Percentiles rank a stretch among this genome's conserved stretches.
Evolutionary conservation across 805 yeast genomes (phyloP).

Genomic region (Nakazawaea holstii): DNA sequence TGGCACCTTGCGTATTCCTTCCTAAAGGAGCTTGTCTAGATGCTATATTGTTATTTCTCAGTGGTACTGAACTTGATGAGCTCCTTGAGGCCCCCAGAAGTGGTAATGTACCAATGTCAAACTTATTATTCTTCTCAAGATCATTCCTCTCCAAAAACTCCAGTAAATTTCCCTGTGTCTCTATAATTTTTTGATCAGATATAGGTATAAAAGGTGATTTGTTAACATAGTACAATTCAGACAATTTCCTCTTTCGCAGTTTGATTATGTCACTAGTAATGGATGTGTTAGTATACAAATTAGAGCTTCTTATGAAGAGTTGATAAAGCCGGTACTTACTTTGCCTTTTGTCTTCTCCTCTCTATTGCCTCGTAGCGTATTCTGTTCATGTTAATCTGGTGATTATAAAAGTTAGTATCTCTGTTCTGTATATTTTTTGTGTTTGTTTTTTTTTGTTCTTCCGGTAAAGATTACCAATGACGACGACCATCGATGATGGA

Average conservation of each 20-base stretch:
- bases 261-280: slow-evolving; percentile 32
- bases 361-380: slow-evolving; percentile 42
- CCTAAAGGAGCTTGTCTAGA: background rate
- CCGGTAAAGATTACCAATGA: too few relatives aligned
- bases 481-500: too few relatives aligned
- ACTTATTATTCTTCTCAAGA: slow-evolving; percentile 38
- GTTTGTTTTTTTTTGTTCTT: too few relatives aligned
- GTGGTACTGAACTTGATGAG: slow-evolving; percentile 17
- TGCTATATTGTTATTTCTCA: background rate
- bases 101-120: slow-evolving; percentile 28
- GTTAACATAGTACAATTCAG: slow-evolving; percentile 58
- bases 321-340: slow-evolving; percentile 16
- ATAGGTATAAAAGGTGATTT: slow-evolving; percentile 42
- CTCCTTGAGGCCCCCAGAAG: slow-evolving; percentile 22
- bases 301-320: too few relatives aligned
- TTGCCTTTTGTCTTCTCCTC: slow-evolving; percentile 35
- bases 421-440: background rate
- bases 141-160: slow-evolving; percentile 49
- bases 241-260: slow-evolving; percentile 50
- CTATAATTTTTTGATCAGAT: slow-evolving; percentile 31
- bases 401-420: slow-evolving; percentile 6
- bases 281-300: background rate
- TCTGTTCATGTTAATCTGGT: slow-evolving; percentile 28
- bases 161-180: slow-evolving; percentile 32
- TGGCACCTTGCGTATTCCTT: background rate